These are phyloP conservation scores for Fusarium sp. DNA, from an alignment of 2,329 filamentous ascomycete species.

Conservation along the genomic window DNA sequence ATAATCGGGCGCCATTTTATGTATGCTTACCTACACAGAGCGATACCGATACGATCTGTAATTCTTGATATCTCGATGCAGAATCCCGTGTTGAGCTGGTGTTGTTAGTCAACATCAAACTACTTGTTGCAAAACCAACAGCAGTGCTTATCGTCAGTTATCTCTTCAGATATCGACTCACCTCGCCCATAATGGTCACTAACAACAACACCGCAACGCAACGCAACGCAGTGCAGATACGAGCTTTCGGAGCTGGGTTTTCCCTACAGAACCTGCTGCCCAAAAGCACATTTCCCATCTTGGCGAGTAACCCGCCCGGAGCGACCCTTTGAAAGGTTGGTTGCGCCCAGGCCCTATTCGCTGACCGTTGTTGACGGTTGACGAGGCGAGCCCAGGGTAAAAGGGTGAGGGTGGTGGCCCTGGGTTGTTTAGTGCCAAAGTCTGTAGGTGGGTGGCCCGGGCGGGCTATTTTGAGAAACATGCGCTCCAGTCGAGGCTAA, in stretches of 20 bases:
- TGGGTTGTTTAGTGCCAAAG: slow-evolving; percentile 27
- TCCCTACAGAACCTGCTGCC: background rate
- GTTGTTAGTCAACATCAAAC: slow-evolving; percentile 22
- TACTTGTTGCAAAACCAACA: slow-evolving; percentile 8
- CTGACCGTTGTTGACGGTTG: slow-evolving; percentile 26
- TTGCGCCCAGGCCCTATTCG: slow-evolving; percentile 21
- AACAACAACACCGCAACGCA: background rate
- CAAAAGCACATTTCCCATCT: slow-evolving; percentile 8
- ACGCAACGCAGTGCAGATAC: slow-evolving; percentile 32
- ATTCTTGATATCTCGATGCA: slow-evolving; percentile 10
- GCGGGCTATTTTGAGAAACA: slow-evolving; percentile 40
- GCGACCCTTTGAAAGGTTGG: slow-evolving; percentile 1
- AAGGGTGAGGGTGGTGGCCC: slow-evolving; percentile 12
- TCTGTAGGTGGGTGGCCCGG: slow-evolving; percentile 16
- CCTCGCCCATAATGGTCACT: background rate
- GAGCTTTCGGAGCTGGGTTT: slow-evolving; percentile 13
- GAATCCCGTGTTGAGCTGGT: background rate
- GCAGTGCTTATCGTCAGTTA: slow-evolving; percentile 3
- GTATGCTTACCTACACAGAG: slow-evolving; percentile 17
- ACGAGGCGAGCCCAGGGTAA: background rate
- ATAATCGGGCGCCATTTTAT: slow-evolving; percentile 18
- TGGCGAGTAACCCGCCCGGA: background rate
- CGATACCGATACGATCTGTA: background rate
- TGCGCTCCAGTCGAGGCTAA: slow-evolving; percentile 9
- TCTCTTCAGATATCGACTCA: slow-evolving; percentile 16